Evolutionary conservation across 768 basidiomycete species (phyloP).

Genomic region (Serendipita vermifera): DNA sequence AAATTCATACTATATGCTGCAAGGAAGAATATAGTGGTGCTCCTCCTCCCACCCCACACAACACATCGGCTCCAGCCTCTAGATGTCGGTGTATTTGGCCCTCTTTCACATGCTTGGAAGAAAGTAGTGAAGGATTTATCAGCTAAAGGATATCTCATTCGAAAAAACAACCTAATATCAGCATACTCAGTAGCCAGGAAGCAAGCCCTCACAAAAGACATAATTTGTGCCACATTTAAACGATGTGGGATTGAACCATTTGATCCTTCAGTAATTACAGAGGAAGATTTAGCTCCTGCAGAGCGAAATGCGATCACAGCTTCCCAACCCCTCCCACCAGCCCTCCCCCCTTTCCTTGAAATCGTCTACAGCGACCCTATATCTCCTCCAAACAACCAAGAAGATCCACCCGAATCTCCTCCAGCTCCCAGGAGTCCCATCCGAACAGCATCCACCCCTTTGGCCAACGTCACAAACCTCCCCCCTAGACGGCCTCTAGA

Average conservation of each 20-base stretch:
- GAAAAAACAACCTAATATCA: neutral
- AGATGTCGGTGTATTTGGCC: slow-evolving; percentile 31
- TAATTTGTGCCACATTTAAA: neutral
- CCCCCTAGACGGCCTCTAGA: too few species aligned
- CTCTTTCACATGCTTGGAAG: slow-evolving; percentile 22
- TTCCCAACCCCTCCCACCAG: neutral
- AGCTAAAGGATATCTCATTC: neutral
- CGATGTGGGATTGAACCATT: neutral
- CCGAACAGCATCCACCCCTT: too few species aligned
- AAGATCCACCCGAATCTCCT: too few species aligned
- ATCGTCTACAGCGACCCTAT: too few species aligned
- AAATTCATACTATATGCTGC: slow-evolving; percentile 21
- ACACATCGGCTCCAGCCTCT: slow-evolving; percentile 34
- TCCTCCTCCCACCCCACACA: slow-evolving; percentile 29
- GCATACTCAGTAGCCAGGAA: neutral
- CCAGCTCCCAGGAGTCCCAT: too few species aligned
- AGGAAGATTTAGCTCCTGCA: neutral
- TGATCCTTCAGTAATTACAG: neutral
- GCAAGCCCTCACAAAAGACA: neutral
- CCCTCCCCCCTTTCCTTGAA: neutral
- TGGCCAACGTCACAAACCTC: neutral
- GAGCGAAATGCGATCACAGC: neutral
- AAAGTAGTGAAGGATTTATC: neutral
- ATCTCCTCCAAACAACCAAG: too few species aligned
- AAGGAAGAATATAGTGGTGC: slow-evolving; percentile 23